A percentile compares a stretch with the other conserved stretches of the same genome.
phyloP scores from a whole-genome alignment of 768 basidiomycete species.

The Myochromella boudieri region DNA sequence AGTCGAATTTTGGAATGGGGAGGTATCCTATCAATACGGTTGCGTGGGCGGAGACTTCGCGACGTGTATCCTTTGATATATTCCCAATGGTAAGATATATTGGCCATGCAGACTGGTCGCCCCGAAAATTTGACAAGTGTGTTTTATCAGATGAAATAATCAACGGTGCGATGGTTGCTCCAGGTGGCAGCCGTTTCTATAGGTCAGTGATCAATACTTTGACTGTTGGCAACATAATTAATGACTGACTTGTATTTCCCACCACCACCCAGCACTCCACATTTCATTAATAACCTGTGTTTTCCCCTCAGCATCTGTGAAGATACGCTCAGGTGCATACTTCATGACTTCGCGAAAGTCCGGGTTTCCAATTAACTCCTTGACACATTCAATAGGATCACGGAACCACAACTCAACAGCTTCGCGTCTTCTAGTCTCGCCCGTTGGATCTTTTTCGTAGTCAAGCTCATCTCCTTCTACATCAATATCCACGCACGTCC shows the following conservation, averaged over 20 bases:
- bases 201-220: not conserved
- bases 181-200: conserved; percentile 6
- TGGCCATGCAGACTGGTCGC: conserved; percentile 34
- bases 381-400: conserved; percentile 1
- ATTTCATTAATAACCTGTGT: not conserved
- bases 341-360: not conserved
- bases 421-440: not conserved
- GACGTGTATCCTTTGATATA: conserved; percentile 24
- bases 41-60: conserved; percentile 23
- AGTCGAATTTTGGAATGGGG: conserved; percentile 29
- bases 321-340: not conserved
- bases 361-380: not conserved
- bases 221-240: not conserved
- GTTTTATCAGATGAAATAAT: conserved; percentile 28
- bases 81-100: conserved; percentile 38
- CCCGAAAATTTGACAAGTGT: conserved; percentile 24
- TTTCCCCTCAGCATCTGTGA: not conserved
- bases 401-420: not conserved
- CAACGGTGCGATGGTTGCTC: conserved; percentile 25
- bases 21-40: conserved; percentile 33
- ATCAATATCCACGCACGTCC: not conserved
- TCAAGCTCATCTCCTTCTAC: not conserved
- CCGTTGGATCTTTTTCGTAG: not conserved
- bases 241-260: conserved; percentile 23
- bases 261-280: conserved; percentile 8